A percentile compares a stretch with the other conserved stretches of the same genome.
phyloP scores from a whole-genome alignment of 352 stramenopile genomes.

The Phytophthora pluvialis region DNA sequence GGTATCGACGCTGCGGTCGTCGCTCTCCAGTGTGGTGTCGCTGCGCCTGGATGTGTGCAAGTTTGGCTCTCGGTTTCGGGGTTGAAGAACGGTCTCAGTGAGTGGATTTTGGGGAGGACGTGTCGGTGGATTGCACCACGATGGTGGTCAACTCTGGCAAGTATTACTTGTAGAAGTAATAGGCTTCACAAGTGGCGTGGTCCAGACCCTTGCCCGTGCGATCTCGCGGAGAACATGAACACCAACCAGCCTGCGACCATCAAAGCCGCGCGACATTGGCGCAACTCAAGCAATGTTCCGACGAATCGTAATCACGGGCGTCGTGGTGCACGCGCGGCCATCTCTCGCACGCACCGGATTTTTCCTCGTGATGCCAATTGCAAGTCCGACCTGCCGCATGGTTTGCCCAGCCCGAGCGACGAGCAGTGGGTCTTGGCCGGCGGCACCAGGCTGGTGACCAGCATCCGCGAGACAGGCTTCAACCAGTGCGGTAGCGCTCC shows the following conservation, averaged over 20 bases:
- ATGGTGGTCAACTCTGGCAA: too few species aligned
- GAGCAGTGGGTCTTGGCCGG: background rate
- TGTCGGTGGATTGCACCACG: too few species aligned
- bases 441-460: background rate
- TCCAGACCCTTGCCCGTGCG: too few species aligned
- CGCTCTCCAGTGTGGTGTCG: too few species aligned
- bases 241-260: background rate
- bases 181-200: too few species aligned
- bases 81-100: too few species aligned
- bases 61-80: too few species aligned
- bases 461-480: background rate
- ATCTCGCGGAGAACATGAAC: too few species aligned
- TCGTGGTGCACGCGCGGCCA: slow-evolving; percentile 8
- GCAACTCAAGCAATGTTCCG: slow-evolving; percentile 29
- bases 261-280: slow-evolving; percentile 10
- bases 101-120: too few species aligned
- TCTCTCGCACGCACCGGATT: slow-evolving; percentile 22
- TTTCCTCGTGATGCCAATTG: slow-evolving; percentile 11
- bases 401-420: background rate
- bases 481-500: background rate
- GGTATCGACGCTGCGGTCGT: too few species aligned
- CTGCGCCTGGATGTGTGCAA: too few species aligned
- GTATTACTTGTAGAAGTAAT: too few species aligned
- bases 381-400: slow-evolving; percentile 3
- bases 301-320: slow-evolving; percentile 26